These are phyloP conservation scores for Penicillium hordei DNA, from an alignment of 2,329 filamentous ascomycete species.

Conservation along the genomic window DNA sequence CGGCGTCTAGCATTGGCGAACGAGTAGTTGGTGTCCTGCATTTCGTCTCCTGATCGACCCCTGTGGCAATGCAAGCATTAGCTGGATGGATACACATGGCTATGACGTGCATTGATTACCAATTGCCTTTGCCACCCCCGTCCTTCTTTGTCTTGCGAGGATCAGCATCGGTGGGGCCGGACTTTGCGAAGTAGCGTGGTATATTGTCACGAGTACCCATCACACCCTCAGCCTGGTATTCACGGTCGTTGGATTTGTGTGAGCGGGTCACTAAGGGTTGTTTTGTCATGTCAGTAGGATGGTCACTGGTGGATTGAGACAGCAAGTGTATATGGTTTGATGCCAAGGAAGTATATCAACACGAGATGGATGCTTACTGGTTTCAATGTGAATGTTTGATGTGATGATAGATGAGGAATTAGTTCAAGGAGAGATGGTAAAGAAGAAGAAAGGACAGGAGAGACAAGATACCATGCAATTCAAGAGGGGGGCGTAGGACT, in stretches of 20 bases:
- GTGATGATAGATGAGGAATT: neutral
- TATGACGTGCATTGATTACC: conserved; percentile 58
- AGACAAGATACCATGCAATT: neutral
- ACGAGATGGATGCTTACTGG: neutral
- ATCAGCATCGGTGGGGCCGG: conserved; percentile 74
- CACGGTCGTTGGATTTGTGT: conserved; percentile 92
- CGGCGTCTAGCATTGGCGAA: conserved; percentile 84
- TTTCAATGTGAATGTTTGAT: neutral
- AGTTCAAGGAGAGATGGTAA: neutral
- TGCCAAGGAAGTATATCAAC: neutral
- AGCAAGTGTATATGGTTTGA: neutral
- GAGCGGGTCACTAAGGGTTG: conserved; percentile 81
- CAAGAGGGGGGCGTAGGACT: conserved; percentile 13
- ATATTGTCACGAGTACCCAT: conserved; percentile 69
- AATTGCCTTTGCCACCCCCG: conserved; percentile 88
- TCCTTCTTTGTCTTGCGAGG: conserved; percentile 98
- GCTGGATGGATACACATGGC: neutral
- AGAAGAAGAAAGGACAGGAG: neutral
- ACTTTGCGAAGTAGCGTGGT: conserved; percentile 91
- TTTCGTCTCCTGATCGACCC: conserved; percentile 80
- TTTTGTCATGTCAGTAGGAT: neutral
- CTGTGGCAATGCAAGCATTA: conserved; percentile 47
- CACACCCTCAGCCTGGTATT: conserved; percentile 77
- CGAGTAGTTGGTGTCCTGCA: conserved; percentile 79
- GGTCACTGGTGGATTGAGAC: neutral